Percentiles rank a stretch among this genome's conserved stretches.
phyloP scores from a whole-genome alignment of 352 stramenopile genomes.

The Thraustotheca clavata region DNA sequence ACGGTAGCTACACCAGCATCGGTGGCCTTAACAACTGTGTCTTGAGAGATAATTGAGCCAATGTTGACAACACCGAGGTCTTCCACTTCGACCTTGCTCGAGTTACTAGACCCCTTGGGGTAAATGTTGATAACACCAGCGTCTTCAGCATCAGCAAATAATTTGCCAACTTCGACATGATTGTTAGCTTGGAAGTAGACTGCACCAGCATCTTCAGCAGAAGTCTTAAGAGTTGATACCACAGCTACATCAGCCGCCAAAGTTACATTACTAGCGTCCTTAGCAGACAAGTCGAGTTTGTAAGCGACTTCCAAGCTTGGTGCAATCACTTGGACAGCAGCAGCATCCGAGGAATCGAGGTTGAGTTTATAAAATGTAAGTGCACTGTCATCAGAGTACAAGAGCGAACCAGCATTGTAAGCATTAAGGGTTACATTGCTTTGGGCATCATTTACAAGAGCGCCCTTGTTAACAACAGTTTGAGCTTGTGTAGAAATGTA shows the following conservation, averaged over 20 bases:
- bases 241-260: not conserved
- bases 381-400: not conserved
- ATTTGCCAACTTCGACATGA: not conserved
- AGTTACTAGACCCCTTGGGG: not conserved
- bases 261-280: not conserved
- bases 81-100: not conserved
- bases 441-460: not conserved
- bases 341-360: not conserved
- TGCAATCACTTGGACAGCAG: not conserved
- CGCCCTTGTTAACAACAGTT: not conserved
- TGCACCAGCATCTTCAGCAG: not conserved
- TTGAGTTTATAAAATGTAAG: not conserved
- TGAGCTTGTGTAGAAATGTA: slow-evolving; percentile 1
- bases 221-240: not conserved
- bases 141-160: not conserved
- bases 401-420: not conserved
- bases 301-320: not conserved
- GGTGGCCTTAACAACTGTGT: not conserved
- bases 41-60: slow-evolving; percentile 4
- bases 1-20: slow-evolving; percentile 1
- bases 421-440: slow-evolving; percentile 3
- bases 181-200: not conserved
- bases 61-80: not conserved
- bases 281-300: not conserved
- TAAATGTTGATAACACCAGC: slow-evolving; percentile 10